Base-by-base conservation (phyloP, 2,329 filamentous ascomycete species). In the Fusarium vanettenii region DNA sequence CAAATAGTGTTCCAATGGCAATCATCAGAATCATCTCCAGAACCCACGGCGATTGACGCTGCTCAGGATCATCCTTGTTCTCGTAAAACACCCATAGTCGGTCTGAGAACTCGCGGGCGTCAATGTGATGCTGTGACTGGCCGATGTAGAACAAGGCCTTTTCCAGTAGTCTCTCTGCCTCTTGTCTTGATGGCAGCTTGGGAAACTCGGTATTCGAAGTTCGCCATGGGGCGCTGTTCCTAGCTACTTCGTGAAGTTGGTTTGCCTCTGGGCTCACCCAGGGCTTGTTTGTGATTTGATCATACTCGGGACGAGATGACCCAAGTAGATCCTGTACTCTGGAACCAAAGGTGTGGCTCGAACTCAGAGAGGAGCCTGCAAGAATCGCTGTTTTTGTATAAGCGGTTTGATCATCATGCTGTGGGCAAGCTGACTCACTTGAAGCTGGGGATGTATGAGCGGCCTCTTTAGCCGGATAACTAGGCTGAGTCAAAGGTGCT, bases 21-120 rank as follows among this genome's bases (percentile, higher is more conserved):
- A 79, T 76, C 66, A 79, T 74, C 7, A 79, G 63, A 48, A 79
- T 77, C 77, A 79, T 79, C 57, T 79, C 76, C 4, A 78, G 64
- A 20, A 76, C 78, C 77, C 77, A 79, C 4, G 77, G 52, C 2
- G 77, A 76, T 25, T 77, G 64, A 6, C 70, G 64, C 22, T 78
- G 77, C 6, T 71, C 67, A 10, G 72, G 70, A 4, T 79, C 77
- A 9, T 77, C 68, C 2, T 64, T 68, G 6, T 76, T 78, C 35
- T 75, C 72, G n/a, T 79, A 79, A 33, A 79, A 79, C 8, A 69
- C 70, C 75, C 77, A 79, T n/a, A 79, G 52, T 5, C 78, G 77
- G 25, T 79, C 77, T 35, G 77, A 78, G 31, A 79, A 79, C 13
- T 78, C 77, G 2, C 77, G 74, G 25, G 77, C 76, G 35, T 79